These are phyloP conservation scores for Elongisporangium prolatum DNA, from an alignment of 352 stramenopile species.

Conservation along the genomic window DNA sequence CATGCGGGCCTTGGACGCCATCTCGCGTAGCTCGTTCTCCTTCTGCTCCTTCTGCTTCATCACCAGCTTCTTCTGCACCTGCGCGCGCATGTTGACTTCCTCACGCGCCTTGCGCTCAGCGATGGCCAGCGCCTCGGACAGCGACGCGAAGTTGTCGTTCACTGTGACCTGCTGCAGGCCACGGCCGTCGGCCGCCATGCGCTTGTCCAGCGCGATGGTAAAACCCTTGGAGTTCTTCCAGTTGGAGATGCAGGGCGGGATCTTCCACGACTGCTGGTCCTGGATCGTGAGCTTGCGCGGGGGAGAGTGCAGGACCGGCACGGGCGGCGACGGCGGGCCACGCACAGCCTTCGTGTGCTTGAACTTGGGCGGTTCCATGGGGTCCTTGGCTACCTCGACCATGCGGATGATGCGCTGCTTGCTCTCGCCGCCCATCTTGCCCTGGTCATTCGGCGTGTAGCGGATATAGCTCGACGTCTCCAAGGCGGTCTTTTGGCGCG, in stretches of 20 bases:
- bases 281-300: conserved; percentile 89
- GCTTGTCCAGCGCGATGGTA: conserved; percentile 99
- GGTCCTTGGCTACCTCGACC: conserved; percentile 98
- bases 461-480: conserved; percentile 80
- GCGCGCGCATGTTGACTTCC: conserved; percentile 94
- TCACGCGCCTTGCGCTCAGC: conserved; percentile 96
- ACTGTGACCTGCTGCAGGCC: conserved; percentile 94
- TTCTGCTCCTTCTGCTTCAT: conserved; percentile 95
- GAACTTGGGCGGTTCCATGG: conserved; percentile 99
- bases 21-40: conserved; percentile 93
- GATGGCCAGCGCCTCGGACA: conserved; percentile 97
- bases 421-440: conserved; percentile 40
- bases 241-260: conserved; percentile 98
- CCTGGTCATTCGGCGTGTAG: conserved; percentile 82
- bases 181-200: conserved; percentile 96
- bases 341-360: conserved; percentile 97
- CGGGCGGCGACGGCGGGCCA: conserved; percentile 85
- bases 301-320: conserved; percentile 91
- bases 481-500: conserved; percentile 89
- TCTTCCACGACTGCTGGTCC: conserved; percentile 98
- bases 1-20: conserved; percentile 91
- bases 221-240: conserved; percentile 99
- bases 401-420: conserved; percentile 98
- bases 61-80: conserved; percentile 83
- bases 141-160: conserved; percentile 98